Conservation (phyloP, 1,284 basidiomycete species). For the Trametes polyzona region DNA sequence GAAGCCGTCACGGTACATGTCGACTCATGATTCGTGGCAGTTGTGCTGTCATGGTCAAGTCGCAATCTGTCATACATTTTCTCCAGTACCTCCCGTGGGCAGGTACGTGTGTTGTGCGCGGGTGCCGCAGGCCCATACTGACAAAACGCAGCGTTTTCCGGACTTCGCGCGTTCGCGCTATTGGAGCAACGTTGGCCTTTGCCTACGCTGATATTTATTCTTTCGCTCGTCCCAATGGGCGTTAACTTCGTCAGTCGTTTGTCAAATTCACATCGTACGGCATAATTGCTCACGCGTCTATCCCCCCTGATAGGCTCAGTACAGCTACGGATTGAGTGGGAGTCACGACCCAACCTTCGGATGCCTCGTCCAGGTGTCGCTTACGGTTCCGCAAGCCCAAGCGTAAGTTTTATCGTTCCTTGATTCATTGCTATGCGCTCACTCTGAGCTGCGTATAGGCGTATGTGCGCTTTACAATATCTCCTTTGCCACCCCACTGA, state of each 20-base stretch:
- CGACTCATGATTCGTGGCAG: background rate
- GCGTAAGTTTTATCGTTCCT: background rate
- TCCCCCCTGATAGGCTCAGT: background rate
- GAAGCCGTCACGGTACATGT: too few species aligned
- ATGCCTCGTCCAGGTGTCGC: background rate
- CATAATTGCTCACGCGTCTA: background rate
- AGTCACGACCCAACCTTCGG: background rate
- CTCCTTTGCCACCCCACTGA: background rate
- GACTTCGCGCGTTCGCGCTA: background rate
- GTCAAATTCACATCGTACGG: background rate
- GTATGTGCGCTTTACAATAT: background rate
- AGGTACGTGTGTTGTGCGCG: background rate
- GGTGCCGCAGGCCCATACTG: background rate
- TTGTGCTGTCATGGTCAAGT: background rate
- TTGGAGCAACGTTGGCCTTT: background rate
- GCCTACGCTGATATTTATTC: background rate
- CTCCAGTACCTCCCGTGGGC: background rate
- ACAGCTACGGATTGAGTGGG: background rate
- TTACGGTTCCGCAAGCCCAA: background rate
- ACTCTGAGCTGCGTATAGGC: background rate
- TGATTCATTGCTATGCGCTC: background rate
- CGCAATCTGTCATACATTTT: background rate
- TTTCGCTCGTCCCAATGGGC: background rate
- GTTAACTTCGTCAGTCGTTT: background rate
- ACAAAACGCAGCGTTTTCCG: background rate